Evolutionary conservation across 345 rosid species (phyloP).

Genomic region (Acer negundo): DNA sequence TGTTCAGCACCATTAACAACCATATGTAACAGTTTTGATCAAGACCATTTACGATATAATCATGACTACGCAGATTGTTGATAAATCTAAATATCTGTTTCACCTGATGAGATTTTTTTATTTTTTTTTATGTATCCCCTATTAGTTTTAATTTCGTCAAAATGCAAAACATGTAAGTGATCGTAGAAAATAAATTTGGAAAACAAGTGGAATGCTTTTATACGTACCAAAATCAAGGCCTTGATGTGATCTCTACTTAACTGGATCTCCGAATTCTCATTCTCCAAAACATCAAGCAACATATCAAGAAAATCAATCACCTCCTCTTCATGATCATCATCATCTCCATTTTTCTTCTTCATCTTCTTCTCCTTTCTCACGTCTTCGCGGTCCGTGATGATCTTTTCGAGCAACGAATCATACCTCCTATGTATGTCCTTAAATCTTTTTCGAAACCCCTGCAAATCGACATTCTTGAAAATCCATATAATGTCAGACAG

Average conservation of each 20-base stretch:
- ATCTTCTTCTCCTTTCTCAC: conserved; percentile 12
- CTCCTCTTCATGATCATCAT: conserved; percentile 14
- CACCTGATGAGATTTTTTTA: too few species aligned
- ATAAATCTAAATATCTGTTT: not conserved
- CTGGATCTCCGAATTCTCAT: conserved; percentile 28
- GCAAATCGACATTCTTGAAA: conserved; percentile 36
- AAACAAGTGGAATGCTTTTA: too few species aligned
- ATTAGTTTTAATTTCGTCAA: not conserved
- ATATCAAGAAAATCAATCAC: conserved; percentile 45
- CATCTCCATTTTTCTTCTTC: conserved; percentile 5
- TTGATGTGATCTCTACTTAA: conserved; percentile 41
- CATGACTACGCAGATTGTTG: not conserved
- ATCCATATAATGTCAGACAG: conserved; percentile 50
- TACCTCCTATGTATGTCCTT: conserved; percentile 32
- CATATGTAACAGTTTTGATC: too few species aligned
- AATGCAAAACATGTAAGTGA: not conserved
- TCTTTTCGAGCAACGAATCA: conserved; percentile 39
- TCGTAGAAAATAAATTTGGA: too few species aligned
- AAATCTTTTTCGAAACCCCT: conserved; percentile 36
- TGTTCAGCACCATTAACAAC: too few species aligned
- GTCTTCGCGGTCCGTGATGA: conserved; percentile 32
- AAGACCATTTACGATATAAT: not conserved
- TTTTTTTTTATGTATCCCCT: too few species aligned
- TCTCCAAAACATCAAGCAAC: conserved; percentile 40
- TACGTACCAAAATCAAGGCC: conserved; percentile 35